Percentiles rank a stretch among this genome's conserved stretches.
Conservation (phyloP, 257 asterid genomes). For the Solanum rostratum region DNA sequence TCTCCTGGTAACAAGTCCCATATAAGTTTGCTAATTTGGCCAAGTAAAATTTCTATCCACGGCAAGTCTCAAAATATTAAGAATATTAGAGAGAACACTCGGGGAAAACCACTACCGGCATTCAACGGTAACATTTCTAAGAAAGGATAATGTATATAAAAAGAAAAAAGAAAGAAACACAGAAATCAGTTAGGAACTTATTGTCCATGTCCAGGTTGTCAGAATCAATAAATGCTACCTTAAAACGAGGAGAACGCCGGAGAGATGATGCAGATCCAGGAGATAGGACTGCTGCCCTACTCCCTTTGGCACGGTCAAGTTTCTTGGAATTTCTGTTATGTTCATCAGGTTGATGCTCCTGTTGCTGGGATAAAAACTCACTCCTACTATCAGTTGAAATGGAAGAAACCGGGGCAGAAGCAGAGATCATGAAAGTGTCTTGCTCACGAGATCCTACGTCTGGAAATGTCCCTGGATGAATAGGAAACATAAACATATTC, state of each 20-base stretch:
- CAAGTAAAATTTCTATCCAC: background rate
- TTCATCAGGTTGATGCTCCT: constrained; percentile 25
- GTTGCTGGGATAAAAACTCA: constrained; percentile 33
- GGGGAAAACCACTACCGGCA: background rate
- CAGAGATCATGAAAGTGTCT: constrained; percentile 29
- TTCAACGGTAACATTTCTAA: background rate
- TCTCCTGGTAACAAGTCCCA: background rate
- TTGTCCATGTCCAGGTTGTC: background rate
- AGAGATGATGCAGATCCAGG: constrained; percentile 53
- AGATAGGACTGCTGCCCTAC: constrained; percentile 20
- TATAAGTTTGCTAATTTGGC: background rate
- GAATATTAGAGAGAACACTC: background rate
- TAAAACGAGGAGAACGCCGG: constrained; percentile 64
- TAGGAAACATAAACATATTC: constrained; percentile 2
- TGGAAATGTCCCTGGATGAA: constrained; percentile 31
- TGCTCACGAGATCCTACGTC: constrained; percentile 26
- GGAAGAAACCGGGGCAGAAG: constrained; percentile 57
- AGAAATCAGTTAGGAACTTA: background rate
- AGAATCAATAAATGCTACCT: constrained; percentile 24
- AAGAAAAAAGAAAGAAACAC: background rate
- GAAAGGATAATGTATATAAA: background rate
- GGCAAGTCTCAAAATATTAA: background rate
- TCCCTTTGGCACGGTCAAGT: constrained; percentile 22
- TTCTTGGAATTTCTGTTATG: constrained; percentile 30
- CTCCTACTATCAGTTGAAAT: constrained; percentile 44